Percentiles rank a stretch among this genome's conserved stretches.
Evolutionary conservation across 2,329 filamentous ascomycete genomes (phyloP).

Genomic region (Zarea fungicola): DNA sequence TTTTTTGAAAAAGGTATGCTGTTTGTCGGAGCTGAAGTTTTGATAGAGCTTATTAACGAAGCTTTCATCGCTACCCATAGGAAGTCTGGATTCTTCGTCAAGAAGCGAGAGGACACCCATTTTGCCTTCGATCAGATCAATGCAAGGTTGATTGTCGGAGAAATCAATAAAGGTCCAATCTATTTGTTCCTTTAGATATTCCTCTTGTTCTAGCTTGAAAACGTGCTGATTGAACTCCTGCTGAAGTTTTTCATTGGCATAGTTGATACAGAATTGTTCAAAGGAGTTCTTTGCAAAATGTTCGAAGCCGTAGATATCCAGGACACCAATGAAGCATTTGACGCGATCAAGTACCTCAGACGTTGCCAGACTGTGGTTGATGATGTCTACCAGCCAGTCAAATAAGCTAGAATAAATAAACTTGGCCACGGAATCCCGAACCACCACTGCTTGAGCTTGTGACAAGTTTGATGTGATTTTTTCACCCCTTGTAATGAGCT

Average conservation of each 20-base stretch:
- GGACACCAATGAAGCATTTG: conserved; percentile 88
- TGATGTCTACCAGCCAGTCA: conserved; percentile 97
- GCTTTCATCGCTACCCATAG: conserved; percentile 95
- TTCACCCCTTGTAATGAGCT: conserved; percentile 90
- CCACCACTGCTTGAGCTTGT: conserved; percentile 87
- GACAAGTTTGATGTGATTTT: conserved; percentile 96
- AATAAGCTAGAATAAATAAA: conserved; percentile 98
- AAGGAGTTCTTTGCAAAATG: conserved; percentile 99
- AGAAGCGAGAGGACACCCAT: conserved; percentile 86
- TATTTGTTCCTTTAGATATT: conserved; percentile 92
- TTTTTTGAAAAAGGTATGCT: conserved; percentile 94
- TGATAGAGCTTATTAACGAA: conserved; percentile 96
- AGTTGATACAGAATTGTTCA: conserved; percentile 99
- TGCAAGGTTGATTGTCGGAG: conserved; percentile 98
- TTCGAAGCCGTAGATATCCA: conserved; percentile 99
- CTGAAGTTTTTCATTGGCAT: conserved; percentile 97
- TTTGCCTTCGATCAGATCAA: conserved; percentile 96
- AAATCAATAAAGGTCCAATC: conserved; percentile 99
- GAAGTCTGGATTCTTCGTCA: conserved; percentile 92
- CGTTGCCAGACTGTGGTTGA: conserved; percentile 85
- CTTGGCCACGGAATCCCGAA: conserved; percentile 95
- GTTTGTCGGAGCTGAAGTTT: conserved; percentile 82
- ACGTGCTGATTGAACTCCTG: conserved; percentile 99
- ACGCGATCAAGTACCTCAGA: conserved; percentile 80
- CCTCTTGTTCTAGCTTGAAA: conserved; percentile 97